Percentiles rank a stretch among this genome's conserved stretches.
These are phyloP conservation scores for Elongisporangium prolatum DNA, from an alignment of 352 stramenopile species.

Conservation along the genomic window DNA sequence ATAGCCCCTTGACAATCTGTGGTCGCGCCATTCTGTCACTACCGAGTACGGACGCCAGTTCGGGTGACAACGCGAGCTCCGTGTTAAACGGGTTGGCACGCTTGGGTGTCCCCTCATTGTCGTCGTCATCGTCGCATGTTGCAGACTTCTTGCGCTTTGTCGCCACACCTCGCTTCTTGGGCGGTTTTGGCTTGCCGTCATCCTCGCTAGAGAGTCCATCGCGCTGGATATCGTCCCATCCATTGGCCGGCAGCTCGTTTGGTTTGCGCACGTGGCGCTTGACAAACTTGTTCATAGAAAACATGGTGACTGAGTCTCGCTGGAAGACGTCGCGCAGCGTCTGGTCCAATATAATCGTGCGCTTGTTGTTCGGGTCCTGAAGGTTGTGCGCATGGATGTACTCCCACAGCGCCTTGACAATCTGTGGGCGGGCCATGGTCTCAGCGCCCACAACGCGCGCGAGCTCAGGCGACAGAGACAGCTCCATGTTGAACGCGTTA, in stretches of 20 bases:
- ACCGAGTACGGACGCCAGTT: slow-evolving; percentile 73
- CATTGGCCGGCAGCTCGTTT: slow-evolving; percentile 47
- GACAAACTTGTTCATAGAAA: slow-evolving; percentile 87
- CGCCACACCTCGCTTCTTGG: slow-evolving; percentile 57
- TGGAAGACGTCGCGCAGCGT: slow-evolving; percentile 76
- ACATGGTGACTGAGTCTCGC: slow-evolving; percentile 84
- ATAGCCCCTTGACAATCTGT: slow-evolving; percentile 93
- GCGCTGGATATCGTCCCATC: slow-evolving; percentile 71
- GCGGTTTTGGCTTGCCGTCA: slow-evolving; percentile 47
- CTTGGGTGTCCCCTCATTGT: slow-evolving; percentile 47
- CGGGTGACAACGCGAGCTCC: slow-evolving; percentile 71
- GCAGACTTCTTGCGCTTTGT: slow-evolving; percentile 54
- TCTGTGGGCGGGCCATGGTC: slow-evolving; percentile 86
- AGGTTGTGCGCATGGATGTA: slow-evolving; percentile 95
- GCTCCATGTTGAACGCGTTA: slow-evolving; percentile 74
- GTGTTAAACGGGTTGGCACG: slow-evolving; percentile 65
- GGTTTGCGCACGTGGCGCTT: slow-evolving; percentile 83
- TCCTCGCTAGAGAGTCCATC: slow-evolving; percentile 82
- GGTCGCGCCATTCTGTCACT: slow-evolving; percentile 82
- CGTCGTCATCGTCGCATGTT: slow-evolving; percentile 30
- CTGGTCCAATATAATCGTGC: slow-evolving; percentile 90
- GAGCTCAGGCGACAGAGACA: slow-evolving; percentile 75
- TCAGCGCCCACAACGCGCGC: slow-evolving; percentile 78
- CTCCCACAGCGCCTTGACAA: slow-evolving; percentile 95
- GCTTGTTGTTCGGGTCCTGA: slow-evolving; percentile 94